These are phyloP conservation scores for Calonectria ilicicola DNA, from an alignment of 2,329 filamentous ascomycete species.

Conservation along the genomic window DNA sequence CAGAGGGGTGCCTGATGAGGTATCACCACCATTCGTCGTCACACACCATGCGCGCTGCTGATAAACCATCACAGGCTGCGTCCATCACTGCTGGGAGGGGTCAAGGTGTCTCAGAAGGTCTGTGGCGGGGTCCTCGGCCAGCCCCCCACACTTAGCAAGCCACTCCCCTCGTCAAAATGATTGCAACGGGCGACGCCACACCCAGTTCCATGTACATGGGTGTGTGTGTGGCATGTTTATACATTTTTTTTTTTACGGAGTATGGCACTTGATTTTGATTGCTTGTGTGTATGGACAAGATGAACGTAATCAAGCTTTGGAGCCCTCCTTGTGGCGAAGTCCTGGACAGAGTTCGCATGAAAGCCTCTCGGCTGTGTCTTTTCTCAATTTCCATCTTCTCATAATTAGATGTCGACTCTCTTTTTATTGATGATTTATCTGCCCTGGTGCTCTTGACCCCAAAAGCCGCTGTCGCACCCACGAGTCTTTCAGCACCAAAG, in stretches of 20 bases:
- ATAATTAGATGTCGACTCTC: too few relatives aligned
- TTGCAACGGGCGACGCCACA: conserved; percentile 3
- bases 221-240: not conserved
- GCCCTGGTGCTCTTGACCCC: not conserved
- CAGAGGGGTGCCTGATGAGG: not conserved
- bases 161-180: not conserved
- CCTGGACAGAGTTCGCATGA: not conserved
- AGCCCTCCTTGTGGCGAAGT: not conserved
- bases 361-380: not conserved
- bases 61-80: not conserved
- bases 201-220: not conserved
- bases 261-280: not conserved
- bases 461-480: not conserved
- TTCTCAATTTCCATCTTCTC: not conserved
- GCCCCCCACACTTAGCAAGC: not conserved
- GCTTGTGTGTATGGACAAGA: not conserved
- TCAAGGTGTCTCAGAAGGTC: not conserved
- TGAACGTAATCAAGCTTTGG: not conserved
- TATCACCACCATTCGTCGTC: not conserved
- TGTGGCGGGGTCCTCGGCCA: not conserved
- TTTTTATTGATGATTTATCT: not conserved
- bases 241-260: too few relatives aligned
- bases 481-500: not conserved
- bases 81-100: not conserved
- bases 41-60: not conserved